Evolutionary conservation across 208 protist genomes (phyloP).

Genomic region (Crithidia sp.): DNA sequence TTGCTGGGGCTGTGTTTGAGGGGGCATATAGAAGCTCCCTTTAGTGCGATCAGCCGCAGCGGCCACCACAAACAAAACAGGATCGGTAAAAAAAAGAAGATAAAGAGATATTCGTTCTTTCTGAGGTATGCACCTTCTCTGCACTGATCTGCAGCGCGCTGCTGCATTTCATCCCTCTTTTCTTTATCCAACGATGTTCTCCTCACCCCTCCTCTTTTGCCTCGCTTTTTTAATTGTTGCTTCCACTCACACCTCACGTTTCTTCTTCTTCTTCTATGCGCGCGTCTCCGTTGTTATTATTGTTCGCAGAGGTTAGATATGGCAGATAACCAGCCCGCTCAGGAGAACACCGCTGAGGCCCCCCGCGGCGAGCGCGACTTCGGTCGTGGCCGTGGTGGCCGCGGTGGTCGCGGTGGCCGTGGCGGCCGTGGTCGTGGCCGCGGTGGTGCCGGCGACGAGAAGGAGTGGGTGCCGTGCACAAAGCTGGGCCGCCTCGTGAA

Average conservation of each 20-base stretch:
- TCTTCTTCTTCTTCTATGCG: neutral
- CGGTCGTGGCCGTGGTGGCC: slow-evolving; percentile 15
- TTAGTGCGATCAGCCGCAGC: too few species aligned
- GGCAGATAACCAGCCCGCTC: slow-evolving; percentile 33
- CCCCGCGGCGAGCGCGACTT: slow-evolving; percentile 20
- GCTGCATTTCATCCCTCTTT: slow-evolving; percentile 7
- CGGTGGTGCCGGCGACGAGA: slow-evolving; percentile 59
- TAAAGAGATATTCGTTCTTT: neutral
- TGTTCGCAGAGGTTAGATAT: slow-evolving; percentile 14
- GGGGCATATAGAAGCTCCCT: too few species aligned
- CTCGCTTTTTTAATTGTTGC: neutral
- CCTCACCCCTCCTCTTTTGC: neutral
- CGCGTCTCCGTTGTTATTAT: slow-evolving; percentile 4
- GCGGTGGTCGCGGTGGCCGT: slow-evolving; percentile 17
- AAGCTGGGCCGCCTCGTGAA: slow-evolving; percentile 99
- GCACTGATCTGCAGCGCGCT: too few species aligned
- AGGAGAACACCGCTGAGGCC: slow-evolving; percentile 14
- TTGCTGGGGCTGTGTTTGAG: too few species aligned
- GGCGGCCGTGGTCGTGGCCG: slow-evolving; percentile 23
- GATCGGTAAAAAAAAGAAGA: neutral
- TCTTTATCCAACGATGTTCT: neutral
- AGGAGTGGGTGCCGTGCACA: slow-evolving; percentile 98
- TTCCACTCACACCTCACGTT: neutral
- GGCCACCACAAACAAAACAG: neutral
- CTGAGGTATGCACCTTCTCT: too few species aligned